phyloP scores from a whole-genome alignment of 2,329 filamentous ascomycete species.

The Aspergillus amoenus region DNA sequence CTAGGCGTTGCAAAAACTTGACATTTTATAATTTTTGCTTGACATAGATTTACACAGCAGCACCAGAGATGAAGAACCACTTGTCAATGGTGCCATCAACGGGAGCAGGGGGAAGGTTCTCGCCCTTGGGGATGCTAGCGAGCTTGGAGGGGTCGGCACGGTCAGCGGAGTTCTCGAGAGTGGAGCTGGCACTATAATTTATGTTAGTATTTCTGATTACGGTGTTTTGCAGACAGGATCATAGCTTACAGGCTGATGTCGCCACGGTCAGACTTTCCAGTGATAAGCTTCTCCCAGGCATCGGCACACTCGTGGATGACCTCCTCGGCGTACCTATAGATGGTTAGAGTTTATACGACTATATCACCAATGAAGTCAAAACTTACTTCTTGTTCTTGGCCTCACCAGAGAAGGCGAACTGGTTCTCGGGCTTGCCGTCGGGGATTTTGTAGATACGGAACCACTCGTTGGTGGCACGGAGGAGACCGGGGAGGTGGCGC shows the following conservation, averaged over 20 bases:
- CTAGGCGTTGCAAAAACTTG: constrained; percentile 12
- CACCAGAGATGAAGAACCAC: constrained; percentile 99
- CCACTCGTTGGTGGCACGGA: constrained; percentile 99
- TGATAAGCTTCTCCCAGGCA: constrained; percentile 95
- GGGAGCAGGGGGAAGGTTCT: constrained; percentile 80
- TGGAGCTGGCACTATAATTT: constrained; percentile 69
- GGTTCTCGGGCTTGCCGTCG: constrained; percentile 99
- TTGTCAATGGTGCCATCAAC: constrained; percentile 98
- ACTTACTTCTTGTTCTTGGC: constrained; percentile 98
- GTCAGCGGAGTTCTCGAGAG: constrained; percentile 68
- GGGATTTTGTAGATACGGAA: constrained; percentile 99
- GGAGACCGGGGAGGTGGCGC: constrained; percentile 92
- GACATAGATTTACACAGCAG: constrained; percentile 64
- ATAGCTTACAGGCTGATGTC: constrained; percentile 73
- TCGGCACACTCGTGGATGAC: constrained; percentile 94
- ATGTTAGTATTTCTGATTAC: constrained; percentile 11
- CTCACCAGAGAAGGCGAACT: constrained; percentile 99
- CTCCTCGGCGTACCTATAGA: constrained; percentile 78
- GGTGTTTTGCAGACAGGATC: neutral
- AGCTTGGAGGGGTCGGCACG: constrained; percentile 69
- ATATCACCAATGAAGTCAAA: neutral
- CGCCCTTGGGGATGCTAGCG: constrained; percentile 71
- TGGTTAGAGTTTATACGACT: constrained; percentile 14
- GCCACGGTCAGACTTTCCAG: constrained; percentile 78
- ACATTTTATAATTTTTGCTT: constrained; percentile 32